A percentile compares a stretch with the other conserved stretches of the same genome.
These are phyloP conservation scores for Rasamsonia emersonii DNA, from an alignment of 2,329 filamentous ascomycete species.

Conservation along the genomic window DNA sequence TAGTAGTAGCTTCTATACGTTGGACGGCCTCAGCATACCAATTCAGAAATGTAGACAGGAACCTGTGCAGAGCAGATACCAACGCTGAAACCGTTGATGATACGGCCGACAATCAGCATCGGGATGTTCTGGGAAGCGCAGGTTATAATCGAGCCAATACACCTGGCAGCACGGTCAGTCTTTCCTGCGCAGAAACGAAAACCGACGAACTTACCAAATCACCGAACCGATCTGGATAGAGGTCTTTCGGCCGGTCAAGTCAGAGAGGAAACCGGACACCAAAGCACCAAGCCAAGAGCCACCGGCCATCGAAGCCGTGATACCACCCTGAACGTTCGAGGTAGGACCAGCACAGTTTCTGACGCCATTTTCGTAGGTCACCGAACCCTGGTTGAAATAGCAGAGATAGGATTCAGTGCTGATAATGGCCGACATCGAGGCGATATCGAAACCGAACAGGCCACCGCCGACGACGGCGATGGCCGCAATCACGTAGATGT, in stretches of 20 bases:
- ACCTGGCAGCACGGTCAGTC: no score
- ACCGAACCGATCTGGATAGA: conserved; percentile 44
- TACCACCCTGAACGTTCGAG: conserved; percentile 54
- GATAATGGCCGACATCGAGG: conserved; percentile 57
- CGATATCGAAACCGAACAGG: conserved; percentile 71
- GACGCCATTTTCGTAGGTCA: conserved; percentile 11
- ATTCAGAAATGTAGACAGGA: conserved; percentile 61
- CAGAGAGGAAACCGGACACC: conserved; percentile 45
- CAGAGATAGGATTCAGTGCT: neutral
- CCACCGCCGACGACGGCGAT: conserved; percentile 56
- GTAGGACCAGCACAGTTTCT: conserved; percentile 40
- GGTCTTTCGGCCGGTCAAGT: conserved; percentile 44
- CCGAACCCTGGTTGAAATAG: conserved; percentile 43
- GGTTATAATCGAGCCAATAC: conserved; percentile 47
- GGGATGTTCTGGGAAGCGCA: conserved; percentile 55
- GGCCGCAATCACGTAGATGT: conserved; percentile 51
- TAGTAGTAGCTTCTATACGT: no score
- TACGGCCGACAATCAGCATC: conserved; percentile 63
- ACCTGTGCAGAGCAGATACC: conserved; percentile 62
- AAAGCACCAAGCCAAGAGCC: conserved; percentile 59
- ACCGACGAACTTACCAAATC: conserved; percentile 43
- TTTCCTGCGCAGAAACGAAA: no score
- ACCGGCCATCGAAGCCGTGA: conserved; percentile 65
- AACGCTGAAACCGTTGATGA: conserved; percentile 64
- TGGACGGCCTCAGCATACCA: conserved; percentile 52